These are phyloP conservation scores for Leucosporidium scottii DNA, from an alignment of 768 basidiomycete species.

Conservation along the genomic window DNA sequence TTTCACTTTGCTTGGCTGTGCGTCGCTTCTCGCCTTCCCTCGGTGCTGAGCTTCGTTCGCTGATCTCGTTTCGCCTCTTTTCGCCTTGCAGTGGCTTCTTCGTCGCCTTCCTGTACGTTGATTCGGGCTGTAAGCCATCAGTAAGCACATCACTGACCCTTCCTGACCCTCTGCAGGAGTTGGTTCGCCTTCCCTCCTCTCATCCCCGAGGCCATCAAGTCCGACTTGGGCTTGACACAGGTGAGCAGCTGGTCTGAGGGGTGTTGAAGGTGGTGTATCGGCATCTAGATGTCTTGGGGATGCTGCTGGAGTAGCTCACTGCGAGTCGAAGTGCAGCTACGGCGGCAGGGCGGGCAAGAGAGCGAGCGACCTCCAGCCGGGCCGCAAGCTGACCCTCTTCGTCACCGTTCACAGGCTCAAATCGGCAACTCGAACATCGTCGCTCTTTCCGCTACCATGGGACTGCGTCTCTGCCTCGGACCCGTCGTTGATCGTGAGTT, in stretches of 20 bases:
- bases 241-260: too few species aligned
- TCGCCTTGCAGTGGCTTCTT: slow-evolving; percentile 48
- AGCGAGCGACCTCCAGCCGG: too few species aligned
- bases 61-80: slow-evolving; percentile 24
- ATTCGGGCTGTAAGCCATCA: slow-evolving; percentile 4
- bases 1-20: slow-evolving; percentile 45
- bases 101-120: slow-evolving; percentile 45
- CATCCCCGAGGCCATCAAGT: slow-evolving; percentile 53
- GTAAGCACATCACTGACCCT: neutral
- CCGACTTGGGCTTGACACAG: slow-evolving; percentile 50
- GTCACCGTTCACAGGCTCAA: slow-evolving; percentile 37
- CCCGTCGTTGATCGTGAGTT: slow-evolving; percentile 46
- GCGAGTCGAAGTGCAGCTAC: too few species aligned
- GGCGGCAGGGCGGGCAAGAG: too few species aligned
- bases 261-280: too few species aligned
- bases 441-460: slow-evolving; percentile 41
- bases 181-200: slow-evolving; percentile 62
- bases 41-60: neutral
- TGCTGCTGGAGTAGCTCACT: too few species aligned
- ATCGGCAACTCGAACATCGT: slow-evolving; percentile 41
- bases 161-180: slow-evolving; percentile 29
- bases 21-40: slow-evolving; percentile 35
- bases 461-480: slow-evolving; percentile 49
- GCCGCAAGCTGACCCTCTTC: neutral
- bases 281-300: too few species aligned